Conservation (phyloP, 2,329 filamentous ascomycete species). For the Lecanosticta acicola region DNA sequence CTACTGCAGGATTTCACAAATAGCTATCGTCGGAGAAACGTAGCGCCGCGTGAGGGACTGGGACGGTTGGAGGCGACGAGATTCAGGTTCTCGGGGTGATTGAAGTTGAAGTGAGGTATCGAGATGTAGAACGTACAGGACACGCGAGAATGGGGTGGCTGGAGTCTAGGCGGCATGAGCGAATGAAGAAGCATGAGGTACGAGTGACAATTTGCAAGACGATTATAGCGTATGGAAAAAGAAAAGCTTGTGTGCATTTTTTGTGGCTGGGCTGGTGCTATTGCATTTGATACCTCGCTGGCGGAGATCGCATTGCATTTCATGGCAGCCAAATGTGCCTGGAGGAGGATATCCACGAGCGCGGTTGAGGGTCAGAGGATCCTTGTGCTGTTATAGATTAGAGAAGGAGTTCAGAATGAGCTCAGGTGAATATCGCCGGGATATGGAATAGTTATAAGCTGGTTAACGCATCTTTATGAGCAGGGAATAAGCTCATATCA, state of each 20-base stretch:
- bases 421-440: too few species aligned
- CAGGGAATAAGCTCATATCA: too few species aligned
- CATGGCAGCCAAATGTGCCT: too few species aligned
- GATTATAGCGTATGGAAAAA: constrained; percentile 29
- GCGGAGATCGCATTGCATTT: too few species aligned
- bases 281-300: too few species aligned
- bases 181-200: not conserved
- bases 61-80: constrained; percentile 79
- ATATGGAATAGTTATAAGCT: too few species aligned
- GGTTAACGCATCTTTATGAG: too few species aligned
- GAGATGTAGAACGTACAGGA: not conserved
- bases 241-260: constrained; percentile 39
- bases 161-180: not conserved
- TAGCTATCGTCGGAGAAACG: constrained; percentile 84
- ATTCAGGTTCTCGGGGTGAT: constrained; percentile 73
- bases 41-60: constrained; percentile 88
- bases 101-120: constrained; percentile 18
- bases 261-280: too few species aligned
- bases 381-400: too few species aligned
- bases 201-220: not conserved
- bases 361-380: too few species aligned
- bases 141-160: not conserved
- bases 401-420: too few species aligned
- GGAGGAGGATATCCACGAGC: too few species aligned
- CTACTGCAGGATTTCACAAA: constrained; percentile 96